phyloP scores from a whole-genome alignment of 2,329 filamentous ascomycete genomes.

The Cladorrhinum sp. region DNA sequence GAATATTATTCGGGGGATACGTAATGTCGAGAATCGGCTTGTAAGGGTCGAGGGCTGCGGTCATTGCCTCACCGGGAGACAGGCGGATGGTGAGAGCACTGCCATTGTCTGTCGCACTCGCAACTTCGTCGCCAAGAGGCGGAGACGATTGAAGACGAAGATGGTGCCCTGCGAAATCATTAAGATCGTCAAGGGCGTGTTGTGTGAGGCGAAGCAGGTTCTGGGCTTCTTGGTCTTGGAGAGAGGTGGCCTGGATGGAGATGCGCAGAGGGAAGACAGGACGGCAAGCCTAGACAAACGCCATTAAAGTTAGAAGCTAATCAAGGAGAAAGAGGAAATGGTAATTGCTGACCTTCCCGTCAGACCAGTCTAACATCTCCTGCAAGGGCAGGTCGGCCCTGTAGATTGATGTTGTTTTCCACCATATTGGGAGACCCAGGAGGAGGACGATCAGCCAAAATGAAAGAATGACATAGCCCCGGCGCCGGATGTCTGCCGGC shows the following conservation, averaged over 20 bases:
- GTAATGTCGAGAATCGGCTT: conserved; percentile 71
- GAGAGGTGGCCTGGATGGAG: conserved; percentile 65
- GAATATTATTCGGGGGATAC: conserved; percentile 68
- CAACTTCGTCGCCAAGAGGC: conserved; percentile 25
- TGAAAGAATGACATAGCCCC: conserved; percentile 73
- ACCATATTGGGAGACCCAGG: conserved; percentile 91
- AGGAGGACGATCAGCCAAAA: conserved; percentile 87
- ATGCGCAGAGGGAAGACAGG: conserved; percentile 86
- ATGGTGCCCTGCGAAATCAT: conserved; percentile 82
- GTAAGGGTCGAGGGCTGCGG: conserved; percentile 65
- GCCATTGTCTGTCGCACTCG: conserved; percentile 43
- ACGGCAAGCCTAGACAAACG: conserved; percentile 68
- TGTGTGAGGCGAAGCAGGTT: conserved; percentile 78
- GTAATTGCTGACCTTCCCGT: conserved; percentile 67
- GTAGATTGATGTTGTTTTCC: conserved; percentile 89
- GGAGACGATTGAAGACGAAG: conserved; percentile 66
- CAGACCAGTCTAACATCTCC: conserved; percentile 87
- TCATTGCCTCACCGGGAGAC: conserved; percentile 58
- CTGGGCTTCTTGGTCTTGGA: conserved; percentile 66
- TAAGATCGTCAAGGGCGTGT: conserved; percentile 79
- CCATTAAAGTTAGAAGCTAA: conserved; percentile 4
- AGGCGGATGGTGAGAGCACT: conserved; percentile 70
- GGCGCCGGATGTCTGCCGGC: conserved; percentile 63
- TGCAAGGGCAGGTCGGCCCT: conserved; percentile 78
- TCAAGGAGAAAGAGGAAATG: conserved; percentile 2